Conservation (phyloP, 805 yeast genomes). For the Saturnispora hagleri region DNA sequence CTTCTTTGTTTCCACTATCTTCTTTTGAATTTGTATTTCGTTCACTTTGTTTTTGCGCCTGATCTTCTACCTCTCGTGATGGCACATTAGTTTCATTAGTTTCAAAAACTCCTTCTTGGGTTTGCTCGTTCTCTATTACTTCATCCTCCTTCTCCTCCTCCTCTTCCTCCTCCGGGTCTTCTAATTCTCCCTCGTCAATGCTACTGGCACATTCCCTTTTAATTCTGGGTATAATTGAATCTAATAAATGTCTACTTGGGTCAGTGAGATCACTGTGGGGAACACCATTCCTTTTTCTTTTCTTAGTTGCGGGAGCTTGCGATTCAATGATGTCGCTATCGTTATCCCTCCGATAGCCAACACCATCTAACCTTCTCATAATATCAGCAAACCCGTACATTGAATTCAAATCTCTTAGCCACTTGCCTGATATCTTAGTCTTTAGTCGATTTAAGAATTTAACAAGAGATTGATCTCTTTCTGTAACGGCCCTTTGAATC, state of each 20-base stretch:
- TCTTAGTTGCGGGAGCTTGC: not conserved
- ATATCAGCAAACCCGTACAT: constrained; percentile 10
- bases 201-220: not conserved
- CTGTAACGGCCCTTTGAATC: constrained; percentile 3
- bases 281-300: not conserved
- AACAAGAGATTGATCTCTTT: constrained; percentile 11
- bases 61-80: not conserved
- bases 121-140: not conserved
- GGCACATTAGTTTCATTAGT: not conserved
- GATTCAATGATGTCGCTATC: constrained; percentile 3
- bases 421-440: constrained; percentile 9
- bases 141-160: not conserved
- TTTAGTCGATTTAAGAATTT: constrained; percentile 15
- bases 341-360: not conserved
- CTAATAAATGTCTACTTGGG: not conserved
- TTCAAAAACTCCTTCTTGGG: too few relatives aligned
- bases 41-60: not conserved
- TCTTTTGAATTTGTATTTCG: not conserved
- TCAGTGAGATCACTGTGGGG: not conserved
- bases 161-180: not conserved
- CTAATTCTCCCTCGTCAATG: not conserved
- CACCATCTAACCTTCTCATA: not conserved
- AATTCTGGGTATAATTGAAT: not conserved
- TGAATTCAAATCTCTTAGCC: constrained; percentile 12
- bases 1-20: not conserved